Evolutionary conservation across 2,329 filamentous ascomycete species (phyloP).

Genomic region (Blastomyces emzantsi): DNA sequence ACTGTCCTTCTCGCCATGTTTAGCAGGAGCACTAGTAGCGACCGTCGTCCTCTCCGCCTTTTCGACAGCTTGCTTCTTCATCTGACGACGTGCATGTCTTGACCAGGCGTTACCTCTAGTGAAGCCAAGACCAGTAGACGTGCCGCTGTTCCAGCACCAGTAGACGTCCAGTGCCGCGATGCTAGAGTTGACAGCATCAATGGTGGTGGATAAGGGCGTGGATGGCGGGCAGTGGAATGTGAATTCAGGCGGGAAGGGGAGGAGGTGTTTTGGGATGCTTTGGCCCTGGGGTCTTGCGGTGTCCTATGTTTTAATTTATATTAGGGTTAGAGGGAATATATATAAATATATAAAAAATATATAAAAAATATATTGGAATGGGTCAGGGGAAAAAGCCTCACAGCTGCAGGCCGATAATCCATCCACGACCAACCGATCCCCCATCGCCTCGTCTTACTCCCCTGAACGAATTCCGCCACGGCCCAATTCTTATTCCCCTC

Average conservation of each 20-base stretch:
- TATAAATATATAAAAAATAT: not conserved
- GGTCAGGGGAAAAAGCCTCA: slow-evolving; percentile 19
- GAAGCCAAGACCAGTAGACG: slow-evolving; percentile 52
- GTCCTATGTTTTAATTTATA: not conserved
- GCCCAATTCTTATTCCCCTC: slow-evolving; percentile 65
- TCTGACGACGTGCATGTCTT: slow-evolving; percentile 58
- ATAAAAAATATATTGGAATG: not conserved
- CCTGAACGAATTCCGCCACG: slow-evolving; percentile 69
- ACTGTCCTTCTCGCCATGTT: slow-evolving; percentile 25
- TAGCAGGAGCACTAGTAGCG: slow-evolving; percentile 15
- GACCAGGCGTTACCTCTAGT: slow-evolving; percentile 66
- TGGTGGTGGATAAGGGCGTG: slow-evolving; percentile 25
- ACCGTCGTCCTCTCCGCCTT: slow-evolving; percentile 9
- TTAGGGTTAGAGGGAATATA: not conserved
- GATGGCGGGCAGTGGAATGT: slow-evolving; percentile 31
- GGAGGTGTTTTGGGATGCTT: slow-evolving; percentile 41
- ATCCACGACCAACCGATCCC: slow-evolving; percentile 80
- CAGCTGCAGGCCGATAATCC: slow-evolving; percentile 53
- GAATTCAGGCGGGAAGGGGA: slow-evolving; percentile 46
- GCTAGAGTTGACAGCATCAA: slow-evolving; percentile 37
- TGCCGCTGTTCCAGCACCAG: slow-evolving; percentile 55
- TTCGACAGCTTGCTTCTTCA: slow-evolving; percentile 21
- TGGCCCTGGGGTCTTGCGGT: slow-evolving; percentile 26
- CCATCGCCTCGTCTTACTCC: slow-evolving; percentile 73
- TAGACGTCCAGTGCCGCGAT: slow-evolving; percentile 50